Conservation (phyloP, 1,284 basidiomycete genomes). For the Gomphus bonarii region DNA sequence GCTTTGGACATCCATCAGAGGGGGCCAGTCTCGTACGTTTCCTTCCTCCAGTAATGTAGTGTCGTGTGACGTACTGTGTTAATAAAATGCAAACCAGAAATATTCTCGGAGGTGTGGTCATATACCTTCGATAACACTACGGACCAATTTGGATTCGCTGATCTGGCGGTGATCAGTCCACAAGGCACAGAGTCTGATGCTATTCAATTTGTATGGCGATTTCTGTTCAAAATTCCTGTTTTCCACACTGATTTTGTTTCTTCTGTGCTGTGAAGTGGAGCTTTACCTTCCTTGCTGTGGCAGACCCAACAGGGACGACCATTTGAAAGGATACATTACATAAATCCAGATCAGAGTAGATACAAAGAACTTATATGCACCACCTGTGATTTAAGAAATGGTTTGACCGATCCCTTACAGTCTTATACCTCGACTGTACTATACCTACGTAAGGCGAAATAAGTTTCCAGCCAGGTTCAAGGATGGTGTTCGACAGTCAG, state of each 20-base stretch:
- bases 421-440: too few relatives aligned
- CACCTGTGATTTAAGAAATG: too few relatives aligned
- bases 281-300: slow-evolving; percentile 8
- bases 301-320: background rate
- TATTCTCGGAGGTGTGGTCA: slow-evolving; percentile 21
- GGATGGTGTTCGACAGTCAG: too few relatives aligned
- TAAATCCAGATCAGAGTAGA: too few relatives aligned
- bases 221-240: background rate
- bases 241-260: background rate
- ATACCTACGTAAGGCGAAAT: too few relatives aligned
- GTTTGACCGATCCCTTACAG: too few relatives aligned
- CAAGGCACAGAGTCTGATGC: slow-evolving; percentile 21
- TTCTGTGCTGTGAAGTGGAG: slow-evolving; percentile 4
- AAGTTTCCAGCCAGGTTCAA: too few relatives aligned
- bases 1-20: slow-evolving; percentile 30
- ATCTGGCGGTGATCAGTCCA: slow-evolving; percentile 16
- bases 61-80: background rate
- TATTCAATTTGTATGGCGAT: slow-evolving; percentile 15
- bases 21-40: slow-evolving; percentile 20
- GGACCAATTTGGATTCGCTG: slow-evolving; percentile 17
- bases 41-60: background rate
- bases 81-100: slow-evolving; percentile 10
- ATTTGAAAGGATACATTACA: background rate
- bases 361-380: too few relatives aligned
- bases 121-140: slow-evolving; percentile 19